phyloP scores from a whole-genome alignment of 176 grass and related monocot species.

The Avena atlantica region DNA sequence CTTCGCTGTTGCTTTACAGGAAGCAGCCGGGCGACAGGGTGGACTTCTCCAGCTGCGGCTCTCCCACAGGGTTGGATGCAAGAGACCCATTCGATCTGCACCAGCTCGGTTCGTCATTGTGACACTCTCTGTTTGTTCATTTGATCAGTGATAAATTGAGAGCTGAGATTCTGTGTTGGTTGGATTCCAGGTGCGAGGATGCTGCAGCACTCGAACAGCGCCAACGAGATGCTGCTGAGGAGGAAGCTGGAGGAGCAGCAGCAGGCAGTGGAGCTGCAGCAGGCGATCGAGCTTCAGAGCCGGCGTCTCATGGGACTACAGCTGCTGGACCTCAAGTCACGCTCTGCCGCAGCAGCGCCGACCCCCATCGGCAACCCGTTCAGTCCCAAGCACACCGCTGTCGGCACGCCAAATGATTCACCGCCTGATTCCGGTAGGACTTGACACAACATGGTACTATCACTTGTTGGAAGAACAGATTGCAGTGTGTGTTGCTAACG shows the following conservation, averaged over 20 bases:
- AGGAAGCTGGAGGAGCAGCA: constrained; percentile 97
- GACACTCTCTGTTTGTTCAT: not conserved
- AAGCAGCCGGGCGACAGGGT: constrained; percentile 72
- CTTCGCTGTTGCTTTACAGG: constrained; percentile 50
- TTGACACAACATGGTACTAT: not conserved
- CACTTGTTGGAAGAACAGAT: not conserved
- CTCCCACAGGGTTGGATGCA: constrained; percentile 63
- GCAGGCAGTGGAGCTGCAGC: constrained; percentile 81
- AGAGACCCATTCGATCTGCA: constrained; percentile 87
- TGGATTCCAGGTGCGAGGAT: constrained; percentile 70
- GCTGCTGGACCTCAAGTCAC: constrained; percentile 71
- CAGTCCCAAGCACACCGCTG: not conserved
- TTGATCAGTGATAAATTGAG: not conserved
- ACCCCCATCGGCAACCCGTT: constrained; percentile 47
- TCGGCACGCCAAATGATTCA: constrained; percentile 9
- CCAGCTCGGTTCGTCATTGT: constrained; percentile 66
- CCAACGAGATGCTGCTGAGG: constrained; percentile 70
- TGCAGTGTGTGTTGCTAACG: not conserved
- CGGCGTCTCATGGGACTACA: constrained; percentile 76
- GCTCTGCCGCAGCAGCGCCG: not conserved
- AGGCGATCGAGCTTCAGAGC: constrained; percentile 88
- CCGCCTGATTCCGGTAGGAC: constrained; percentile 53
- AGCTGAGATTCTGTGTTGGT: not conserved
- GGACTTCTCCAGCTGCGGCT: constrained; percentile 68
- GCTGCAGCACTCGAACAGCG: constrained; percentile 71